Percentiles rank a stretch among this genome's conserved stretches.
Conservation (phyloP, 805 yeast genomes). For the Limtongozyma cylindracea region DNA sequence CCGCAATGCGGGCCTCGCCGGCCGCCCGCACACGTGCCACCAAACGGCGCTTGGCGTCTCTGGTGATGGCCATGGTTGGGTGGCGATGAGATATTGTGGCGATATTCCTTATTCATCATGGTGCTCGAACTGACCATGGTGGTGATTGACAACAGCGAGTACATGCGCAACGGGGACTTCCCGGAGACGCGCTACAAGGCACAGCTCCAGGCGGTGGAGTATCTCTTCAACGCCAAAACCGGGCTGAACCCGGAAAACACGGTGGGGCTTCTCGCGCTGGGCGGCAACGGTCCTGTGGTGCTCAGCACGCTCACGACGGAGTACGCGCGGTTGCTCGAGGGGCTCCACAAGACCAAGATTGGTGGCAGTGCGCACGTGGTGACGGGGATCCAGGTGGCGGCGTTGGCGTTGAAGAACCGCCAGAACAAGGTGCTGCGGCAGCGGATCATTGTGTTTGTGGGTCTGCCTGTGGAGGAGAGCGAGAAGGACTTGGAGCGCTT, state of each 20-base stretch:
- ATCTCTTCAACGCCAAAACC: constrained; percentile 66
- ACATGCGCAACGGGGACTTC: constrained; percentile 87
- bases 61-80: too few relatives aligned
- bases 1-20: too few relatives aligned
- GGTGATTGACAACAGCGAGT: constrained; percentile 88
- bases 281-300: constrained; percentile 71
- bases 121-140: constrained; percentile 92
- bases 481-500: constrained; percentile 54
- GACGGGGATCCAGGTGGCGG: constrained; percentile 80
- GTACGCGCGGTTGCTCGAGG: constrained; percentile 64
- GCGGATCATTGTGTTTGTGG: constrained; percentile 74
- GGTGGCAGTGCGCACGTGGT: constrained; percentile 42
- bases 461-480: constrained; percentile 52
- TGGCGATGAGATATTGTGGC: too few relatives aligned
- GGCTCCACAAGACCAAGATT: constrained; percentile 57
- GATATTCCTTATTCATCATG: constrained; percentile 30
- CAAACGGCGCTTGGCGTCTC: too few relatives aligned
- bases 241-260: constrained; percentile 84
- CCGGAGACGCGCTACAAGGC: constrained; percentile 77
- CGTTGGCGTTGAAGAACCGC: constrained; percentile 79
- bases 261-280: constrained; percentile 75
- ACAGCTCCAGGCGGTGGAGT: constrained; percentile 72
- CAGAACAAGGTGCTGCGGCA: constrained; percentile 84
- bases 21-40: too few relatives aligned
- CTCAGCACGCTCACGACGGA: constrained; percentile 71